phyloP scores from a whole-genome alignment of 2,329 filamentous ascomycete species.

The Pseudogymnoascus destructans region DNA sequence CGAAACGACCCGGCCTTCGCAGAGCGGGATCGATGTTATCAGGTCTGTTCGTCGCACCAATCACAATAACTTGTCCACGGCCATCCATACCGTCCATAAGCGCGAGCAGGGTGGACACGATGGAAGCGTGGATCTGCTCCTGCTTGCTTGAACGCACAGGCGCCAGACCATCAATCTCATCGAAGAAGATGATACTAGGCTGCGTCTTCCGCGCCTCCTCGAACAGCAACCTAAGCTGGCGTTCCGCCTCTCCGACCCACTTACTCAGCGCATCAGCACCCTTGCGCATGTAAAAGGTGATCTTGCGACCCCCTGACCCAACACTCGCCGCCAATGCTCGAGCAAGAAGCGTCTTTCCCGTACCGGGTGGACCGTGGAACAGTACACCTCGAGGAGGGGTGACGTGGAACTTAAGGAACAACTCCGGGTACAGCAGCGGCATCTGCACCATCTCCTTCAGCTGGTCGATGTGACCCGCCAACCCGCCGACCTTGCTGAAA shows the following conservation, averaged over 20 bases:
- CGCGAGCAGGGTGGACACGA: conserved; percentile 85
- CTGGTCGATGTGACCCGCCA: conserved; percentile 90
- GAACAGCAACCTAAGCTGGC: conserved; percentile 83
- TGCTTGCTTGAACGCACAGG: conserved; percentile 96
- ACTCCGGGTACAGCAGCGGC: conserved; percentile 84
- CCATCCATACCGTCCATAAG: conserved; percentile 98
- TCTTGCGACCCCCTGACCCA: conserved; percentile 77
- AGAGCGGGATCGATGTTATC: conserved; percentile 96
- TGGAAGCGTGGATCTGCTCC: conserved; percentile 96
- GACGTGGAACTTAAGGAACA: conserved; percentile 83
- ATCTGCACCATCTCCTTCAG: conserved; percentile 98
- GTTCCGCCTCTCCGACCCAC: conserved; percentile 97
- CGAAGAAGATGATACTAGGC: conserved; percentile 98
- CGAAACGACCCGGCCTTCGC: conserved; percentile 84
- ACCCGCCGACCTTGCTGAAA: conserved; percentile 85
- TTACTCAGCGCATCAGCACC: conserved; percentile 95
- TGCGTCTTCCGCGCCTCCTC: conserved; percentile 93
- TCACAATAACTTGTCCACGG: conserved; percentile 95
- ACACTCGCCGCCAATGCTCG: conserved; percentile 85
- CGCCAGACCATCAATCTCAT: conserved; percentile 94
- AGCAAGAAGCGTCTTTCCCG: conserved; percentile 88
- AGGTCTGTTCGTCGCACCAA: conserved; percentile 94
- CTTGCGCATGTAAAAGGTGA: conserved; percentile 99
- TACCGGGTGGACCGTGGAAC: conserved; percentile 94
- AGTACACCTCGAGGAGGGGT: conserved; percentile 89